These are phyloP conservation scores for Hortaea sp. DNA, from an alignment of 2,329 filamentous ascomycete genomes.

Conservation along the genomic window DNA sequence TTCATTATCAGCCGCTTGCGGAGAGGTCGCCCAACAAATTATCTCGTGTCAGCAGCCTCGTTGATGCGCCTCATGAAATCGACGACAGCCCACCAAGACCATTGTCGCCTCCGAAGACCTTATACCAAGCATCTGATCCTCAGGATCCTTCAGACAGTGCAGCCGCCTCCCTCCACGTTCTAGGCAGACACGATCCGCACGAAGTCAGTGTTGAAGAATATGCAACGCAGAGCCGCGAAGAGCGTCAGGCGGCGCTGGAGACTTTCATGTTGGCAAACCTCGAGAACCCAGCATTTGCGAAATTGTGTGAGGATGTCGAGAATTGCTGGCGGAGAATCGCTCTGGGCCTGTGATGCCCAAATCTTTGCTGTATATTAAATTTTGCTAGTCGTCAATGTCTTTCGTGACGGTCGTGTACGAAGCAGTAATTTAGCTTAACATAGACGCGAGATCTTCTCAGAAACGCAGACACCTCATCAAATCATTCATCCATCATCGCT, in stretches of 20 bases:
- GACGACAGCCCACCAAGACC: constrained; percentile 8
- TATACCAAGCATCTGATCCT: not conserved
- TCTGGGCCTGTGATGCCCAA: constrained; percentile 27
- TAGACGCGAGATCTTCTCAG: no score
- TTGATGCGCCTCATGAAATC: constrained; percentile 19
- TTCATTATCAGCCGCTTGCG: no score
- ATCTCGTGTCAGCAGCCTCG: constrained; percentile 13
- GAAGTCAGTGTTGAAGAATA: constrained; percentile 22
- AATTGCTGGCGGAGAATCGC: constrained; percentile 39
- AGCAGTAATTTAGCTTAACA: not conserved
- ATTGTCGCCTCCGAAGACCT: constrained; percentile 1
- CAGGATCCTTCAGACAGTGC: not conserved
- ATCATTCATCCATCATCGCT: constrained; percentile 15
- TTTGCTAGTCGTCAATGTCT: not conserved
- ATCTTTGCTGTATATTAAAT: not conserved
- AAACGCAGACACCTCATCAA: not conserved
- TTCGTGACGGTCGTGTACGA: not conserved
- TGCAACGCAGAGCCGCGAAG: constrained; percentile 29
- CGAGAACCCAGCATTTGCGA: constrained; percentile 39
- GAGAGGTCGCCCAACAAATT: constrained; percentile 7
- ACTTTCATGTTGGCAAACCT: constrained; percentile 42
- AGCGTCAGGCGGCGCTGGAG: constrained; percentile 35
- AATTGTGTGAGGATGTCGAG: constrained; percentile 42
- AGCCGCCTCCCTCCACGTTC: not conserved
- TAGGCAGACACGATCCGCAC: not conserved